A percentile compares a stretch with the other conserved stretches of the same genome.
These are phyloP conservation scores for Phytomonas sp. DNA, from an alignment of 208 protist genomes.

Conservation along the genomic window DNA sequence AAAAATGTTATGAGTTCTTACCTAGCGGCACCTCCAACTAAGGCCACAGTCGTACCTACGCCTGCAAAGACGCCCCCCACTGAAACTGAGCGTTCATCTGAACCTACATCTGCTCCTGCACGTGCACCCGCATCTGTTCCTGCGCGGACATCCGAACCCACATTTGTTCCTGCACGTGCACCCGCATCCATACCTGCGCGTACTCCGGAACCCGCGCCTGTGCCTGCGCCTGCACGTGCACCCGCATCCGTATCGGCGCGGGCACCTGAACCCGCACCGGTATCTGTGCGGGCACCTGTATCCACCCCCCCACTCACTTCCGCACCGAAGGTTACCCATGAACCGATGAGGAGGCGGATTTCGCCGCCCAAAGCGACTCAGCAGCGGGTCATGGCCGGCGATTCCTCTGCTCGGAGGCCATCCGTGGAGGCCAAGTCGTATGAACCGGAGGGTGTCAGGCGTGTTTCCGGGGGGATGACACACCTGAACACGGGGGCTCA, in stretches of 20 bases:
- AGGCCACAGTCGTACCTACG: not conserved
- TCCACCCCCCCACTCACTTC: not conserved
- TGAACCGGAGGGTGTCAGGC: not conserved
- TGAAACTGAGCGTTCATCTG: not conserved
- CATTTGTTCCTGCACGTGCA: not conserved
- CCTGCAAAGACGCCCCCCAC: not conserved
- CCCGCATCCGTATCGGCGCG: not conserved
- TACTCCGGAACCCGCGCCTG: not conserved
- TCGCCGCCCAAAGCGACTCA: not conserved
- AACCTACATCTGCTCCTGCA: not conserved
- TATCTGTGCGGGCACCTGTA: not conserved
- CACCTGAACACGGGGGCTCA: not conserved
- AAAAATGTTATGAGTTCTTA: not conserved
- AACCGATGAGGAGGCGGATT: not conserved
- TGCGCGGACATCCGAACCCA: not conserved
- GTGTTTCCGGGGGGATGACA: not conserved
- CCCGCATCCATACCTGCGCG: not conserved
- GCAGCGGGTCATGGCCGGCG: not conserved
- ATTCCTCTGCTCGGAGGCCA: not conserved
- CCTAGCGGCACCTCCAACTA: not conserved
- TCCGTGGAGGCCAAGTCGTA: not conserved
- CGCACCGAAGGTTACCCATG: not conserved
- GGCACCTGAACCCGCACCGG: not conserved
- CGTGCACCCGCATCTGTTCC: not conserved
- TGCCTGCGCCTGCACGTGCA: not conserved